phyloP scores from a whole-genome alignment of 805 yeast species.

The Myxozyma kluyveri region DNA sequence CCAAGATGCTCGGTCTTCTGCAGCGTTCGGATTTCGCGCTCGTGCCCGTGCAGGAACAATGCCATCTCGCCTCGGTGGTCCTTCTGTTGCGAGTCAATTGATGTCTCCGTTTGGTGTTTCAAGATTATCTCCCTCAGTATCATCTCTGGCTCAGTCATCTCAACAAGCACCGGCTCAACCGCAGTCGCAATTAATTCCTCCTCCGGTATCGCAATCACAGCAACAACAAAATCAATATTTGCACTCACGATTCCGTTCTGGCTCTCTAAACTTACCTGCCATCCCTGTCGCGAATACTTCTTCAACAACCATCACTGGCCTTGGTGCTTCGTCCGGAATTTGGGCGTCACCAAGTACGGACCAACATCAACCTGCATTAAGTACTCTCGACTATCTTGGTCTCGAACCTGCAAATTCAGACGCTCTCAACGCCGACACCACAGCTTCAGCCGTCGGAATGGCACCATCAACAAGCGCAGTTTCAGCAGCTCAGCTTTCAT shows the following conservation, averaged over 20 bases:
- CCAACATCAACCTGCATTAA: conserved; percentile 22
- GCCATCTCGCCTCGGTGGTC: conserved; percentile 54
- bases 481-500: neutral
- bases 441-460: conserved; percentile 3
- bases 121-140: neutral
- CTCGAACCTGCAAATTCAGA: conserved; percentile 15
- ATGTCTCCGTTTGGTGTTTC: too few species aligned
- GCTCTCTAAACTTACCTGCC: conserved; percentile 27
- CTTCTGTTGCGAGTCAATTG: too few species aligned
- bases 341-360: neutral
- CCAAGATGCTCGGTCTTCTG: neutral
- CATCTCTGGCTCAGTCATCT: conserved; percentile 8
- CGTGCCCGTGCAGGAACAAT: conserved; percentile 78
- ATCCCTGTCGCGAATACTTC: conserved; percentile 3
- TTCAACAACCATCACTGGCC: conserved; percentile 16
- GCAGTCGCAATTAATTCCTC: neutral
- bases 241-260: conserved; percentile 25
- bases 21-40: conserved; percentile 40
- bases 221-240: neutral
- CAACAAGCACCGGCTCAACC: neutral
- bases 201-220: neutral
- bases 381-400: conserved; percentile 30
- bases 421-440: neutral
- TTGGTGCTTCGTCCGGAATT: conserved; percentile 9
- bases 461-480: neutral